Conservation (phyloP, 306 rosid species). For the Betula pendula region DNA sequence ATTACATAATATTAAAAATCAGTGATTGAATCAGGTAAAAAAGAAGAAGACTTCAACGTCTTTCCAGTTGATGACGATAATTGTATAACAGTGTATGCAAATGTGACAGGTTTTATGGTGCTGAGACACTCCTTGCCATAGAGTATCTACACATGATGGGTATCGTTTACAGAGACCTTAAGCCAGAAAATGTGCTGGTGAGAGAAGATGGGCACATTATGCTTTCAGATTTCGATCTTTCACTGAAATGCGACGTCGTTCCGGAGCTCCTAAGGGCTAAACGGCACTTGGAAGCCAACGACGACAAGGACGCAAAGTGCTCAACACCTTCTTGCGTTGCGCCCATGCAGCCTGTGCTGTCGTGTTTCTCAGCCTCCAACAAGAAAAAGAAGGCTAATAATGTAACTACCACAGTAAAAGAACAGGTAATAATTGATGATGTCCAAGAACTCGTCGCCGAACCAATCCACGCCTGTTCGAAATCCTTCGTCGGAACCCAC, state of each 20-base stretch:
- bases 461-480: conserved; percentile 75
- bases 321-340: conserved; percentile 55
- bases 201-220: conserved; percentile 94
- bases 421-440: conserved; percentile 46
- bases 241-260: conserved; percentile 91
- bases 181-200: conserved; percentile 93
- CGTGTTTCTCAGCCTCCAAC: conserved; percentile 66
- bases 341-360: conserved; percentile 86
- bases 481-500: conserved; percentile 91
- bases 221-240: conserved; percentile 95
- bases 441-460: conserved; percentile 65
- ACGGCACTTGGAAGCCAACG: conserved; percentile 23
- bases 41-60: too few species aligned
- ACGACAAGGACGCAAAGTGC: conserved; percentile 39
- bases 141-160: conserved; percentile 99
- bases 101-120: conserved; percentile 75
- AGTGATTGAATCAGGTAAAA: too few species aligned
- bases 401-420: conserved; percentile 65
- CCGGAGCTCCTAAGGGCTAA: conserved; percentile 64
- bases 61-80: too few species aligned
- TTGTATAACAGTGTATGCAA: too few species aligned
- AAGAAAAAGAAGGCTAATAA: conserved; percentile 46
- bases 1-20: too few species aligned
- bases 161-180: conserved; percentile 86
- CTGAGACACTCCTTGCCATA: conserved; percentile 78